Conservation (phyloP, 305 asterid species). For the Fraxinus sp. region DNA sequence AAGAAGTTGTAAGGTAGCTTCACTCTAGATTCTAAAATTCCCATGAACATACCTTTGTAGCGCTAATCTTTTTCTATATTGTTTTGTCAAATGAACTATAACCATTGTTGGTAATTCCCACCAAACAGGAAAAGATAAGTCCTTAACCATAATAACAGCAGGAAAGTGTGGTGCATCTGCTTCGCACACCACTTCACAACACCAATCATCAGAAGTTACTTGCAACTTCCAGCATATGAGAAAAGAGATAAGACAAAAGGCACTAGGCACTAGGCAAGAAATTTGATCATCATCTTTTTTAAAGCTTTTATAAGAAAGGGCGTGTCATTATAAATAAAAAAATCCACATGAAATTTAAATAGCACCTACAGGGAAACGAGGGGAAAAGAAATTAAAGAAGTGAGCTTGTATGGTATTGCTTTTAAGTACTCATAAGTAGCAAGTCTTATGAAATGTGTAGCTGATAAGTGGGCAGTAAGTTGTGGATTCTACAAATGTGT, state of each 20-base stretch:
- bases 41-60: slow-evolving; percentile 2
- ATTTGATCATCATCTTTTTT: background rate
- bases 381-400: background rate
- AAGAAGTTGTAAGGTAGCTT: background rate
- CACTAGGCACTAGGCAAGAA: background rate
- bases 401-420: background rate
- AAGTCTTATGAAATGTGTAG: background rate
- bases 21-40: slow-evolving; percentile 8
- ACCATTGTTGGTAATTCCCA: background rate
- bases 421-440: background rate
- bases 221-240: background rate
- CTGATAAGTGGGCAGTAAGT: background rate
- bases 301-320: background rate
- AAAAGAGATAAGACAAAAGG: background rate
- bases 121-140: background rate
- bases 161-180: background rate
- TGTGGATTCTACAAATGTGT: background rate
- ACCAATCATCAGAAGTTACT: background rate
- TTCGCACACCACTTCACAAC: background rate
- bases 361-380: background rate
- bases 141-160: background rate
- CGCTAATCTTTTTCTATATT: slow-evolving; percentile 4
- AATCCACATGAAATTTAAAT: background rate
- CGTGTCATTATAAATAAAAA: background rate
- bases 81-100: background rate